Percentiles rank a stretch among this genome's conserved stretches.
Evolutionary conservation across 2,329 filamentous ascomycete genomes (phyloP).

Genomic region (Penicillium paneum): DNA sequence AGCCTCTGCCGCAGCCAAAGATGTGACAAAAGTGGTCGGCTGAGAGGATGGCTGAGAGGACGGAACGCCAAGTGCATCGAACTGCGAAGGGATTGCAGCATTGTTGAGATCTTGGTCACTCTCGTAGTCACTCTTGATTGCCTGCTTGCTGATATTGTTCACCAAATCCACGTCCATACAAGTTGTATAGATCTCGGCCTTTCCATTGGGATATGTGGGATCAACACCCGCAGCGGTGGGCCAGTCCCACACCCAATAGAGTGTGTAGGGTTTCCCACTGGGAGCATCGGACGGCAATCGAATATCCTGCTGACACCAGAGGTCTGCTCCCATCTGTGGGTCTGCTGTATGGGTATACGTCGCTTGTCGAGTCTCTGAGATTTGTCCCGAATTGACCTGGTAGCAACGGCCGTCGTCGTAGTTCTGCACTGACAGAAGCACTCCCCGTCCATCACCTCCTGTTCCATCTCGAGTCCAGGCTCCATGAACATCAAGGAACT

Average conservation of each 20-base stretch:
- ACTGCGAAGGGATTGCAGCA: slow-evolving; percentile 40
- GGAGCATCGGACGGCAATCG: slow-evolving; percentile 65
- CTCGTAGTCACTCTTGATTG: slow-evolving; percentile 23
- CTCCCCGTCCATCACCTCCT: slow-evolving; percentile 75
- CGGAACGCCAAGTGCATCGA: slow-evolving; percentile 29
- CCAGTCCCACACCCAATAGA: slow-evolving; percentile 99
- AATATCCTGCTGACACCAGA: slow-evolving; percentile 80
- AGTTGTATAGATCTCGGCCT: slow-evolving; percentile 48
- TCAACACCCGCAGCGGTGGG: slow-evolving; percentile 52
- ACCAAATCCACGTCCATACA: slow-evolving; percentile 49
- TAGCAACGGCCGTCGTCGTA: slow-evolving; percentile 92
- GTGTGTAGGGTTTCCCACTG: slow-evolving; percentile 65
- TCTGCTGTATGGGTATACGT: slow-evolving; percentile 53
- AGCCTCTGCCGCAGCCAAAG: slow-evolving; percentile 6
- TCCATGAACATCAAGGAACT: slow-evolving; percentile 63
- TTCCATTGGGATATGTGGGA: slow-evolving; percentile 39
- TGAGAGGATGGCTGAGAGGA: not conserved
- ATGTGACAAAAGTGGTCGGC: not conserved
- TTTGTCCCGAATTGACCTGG: slow-evolving; percentile 63
- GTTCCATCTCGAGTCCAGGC: slow-evolving; percentile 76
- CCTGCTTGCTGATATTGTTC: slow-evolving; percentile 13
- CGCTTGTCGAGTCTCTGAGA: slow-evolving; percentile 59
- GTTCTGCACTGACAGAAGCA: slow-evolving; percentile 70
- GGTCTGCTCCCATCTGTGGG: slow-evolving; percentile 54
- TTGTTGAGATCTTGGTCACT: slow-evolving; percentile 36